A percentile compares a stretch with the other conserved stretches of the same genome.
Evolutionary conservation across 164 flowering plant genomes (phyloP).

Genomic region (Saururus chinensis): DNA sequence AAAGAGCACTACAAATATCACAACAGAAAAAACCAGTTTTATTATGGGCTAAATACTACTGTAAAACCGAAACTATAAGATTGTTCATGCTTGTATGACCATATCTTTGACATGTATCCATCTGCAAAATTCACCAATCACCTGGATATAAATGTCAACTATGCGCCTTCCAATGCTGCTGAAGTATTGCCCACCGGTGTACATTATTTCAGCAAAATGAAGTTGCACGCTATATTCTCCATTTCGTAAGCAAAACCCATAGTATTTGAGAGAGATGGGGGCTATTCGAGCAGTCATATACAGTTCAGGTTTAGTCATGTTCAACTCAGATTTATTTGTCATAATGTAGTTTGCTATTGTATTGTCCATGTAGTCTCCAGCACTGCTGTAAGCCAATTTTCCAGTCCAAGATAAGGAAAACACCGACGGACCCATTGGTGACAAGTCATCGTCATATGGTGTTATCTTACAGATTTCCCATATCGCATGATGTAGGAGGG

Average conservation of each 20-base stretch:
- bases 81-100: too few species aligned
- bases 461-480: background rate
- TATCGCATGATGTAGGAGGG: background rate
- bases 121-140: conserved; percentile 9
- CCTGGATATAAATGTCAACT: conserved; percentile 70
- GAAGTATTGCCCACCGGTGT: conserved; percentile 33
- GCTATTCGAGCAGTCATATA: conserved; percentile 45
- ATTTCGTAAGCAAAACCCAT: conserved; percentile 42
- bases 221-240: conserved; percentile 52
- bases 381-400: conserved; percentile 60
- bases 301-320: conserved; percentile 13
- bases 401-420: conserved; percentile 17
- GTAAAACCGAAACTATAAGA: too few species aligned
- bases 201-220: conserved; percentile 58
- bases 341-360: conserved; percentile 7
- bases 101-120: too few species aligned
- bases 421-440: conserved; percentile 26
- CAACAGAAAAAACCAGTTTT: too few species aligned
- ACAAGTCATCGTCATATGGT: conserved; percentile 33
- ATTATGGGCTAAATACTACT: too few species aligned
- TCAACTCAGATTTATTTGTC: conserved; percentile 18
- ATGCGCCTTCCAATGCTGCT: conserved; percentile 56
- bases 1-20: too few species aligned
- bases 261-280: conserved; percentile 49
- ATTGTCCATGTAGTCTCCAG: conserved; percentile 53